Base-by-base conservation (phyloP, 2,329 filamentous ascomycete species). In the Magnaporthiopsis incrustans region DNA sequence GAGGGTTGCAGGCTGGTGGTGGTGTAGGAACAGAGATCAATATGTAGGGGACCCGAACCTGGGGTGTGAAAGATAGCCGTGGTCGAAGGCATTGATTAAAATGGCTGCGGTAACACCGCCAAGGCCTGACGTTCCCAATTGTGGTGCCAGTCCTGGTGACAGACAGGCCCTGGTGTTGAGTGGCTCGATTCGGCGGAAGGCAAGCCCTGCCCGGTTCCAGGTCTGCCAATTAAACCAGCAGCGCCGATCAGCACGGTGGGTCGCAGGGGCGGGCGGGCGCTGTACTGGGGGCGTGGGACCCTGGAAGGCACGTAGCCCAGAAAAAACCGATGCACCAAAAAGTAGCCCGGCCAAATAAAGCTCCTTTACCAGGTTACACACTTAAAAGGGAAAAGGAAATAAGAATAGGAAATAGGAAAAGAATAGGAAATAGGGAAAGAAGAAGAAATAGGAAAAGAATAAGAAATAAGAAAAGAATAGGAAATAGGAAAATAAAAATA, bases 21-120 rank as follows among this genome's bases (percentile, higher is more conserved):
- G 33, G 60, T 7, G 35, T 30, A 25, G n/a, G 60, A 18, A 22
- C 27, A 30, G 11, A 35, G 25, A 18, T 30, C 30, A 27, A 44
- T 50, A 53, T 53, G n/a, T 8, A 25, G 2, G 44, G 44, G 44
- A 50, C 7, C 44, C 44, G 22, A 50, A 50, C 44, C 44, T 25
- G 44, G 44, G 44, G 44, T 5, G 38, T 30, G 18, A 22, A 56
- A 30, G 35, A 62, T 26, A 53, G 60, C 25, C 53, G 60, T 53
- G 53, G 60, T 44, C 53, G 60, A 62, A 53, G 60, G 60, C 60
- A 62, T 62, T 57, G 22, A 56, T 32, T 50, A n/a, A 22, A 38
- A 53, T 22, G 44, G 3, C 60, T 33, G 57, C 57, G 26, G 57
- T 10, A 27, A 58, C 35, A 61, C 44, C 6, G 44, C 44, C 25